These are phyloP conservation scores for Candida gigantensis DNA, from an alignment of 1,139 yeast genomes.

Conservation along the genomic window DNA sequence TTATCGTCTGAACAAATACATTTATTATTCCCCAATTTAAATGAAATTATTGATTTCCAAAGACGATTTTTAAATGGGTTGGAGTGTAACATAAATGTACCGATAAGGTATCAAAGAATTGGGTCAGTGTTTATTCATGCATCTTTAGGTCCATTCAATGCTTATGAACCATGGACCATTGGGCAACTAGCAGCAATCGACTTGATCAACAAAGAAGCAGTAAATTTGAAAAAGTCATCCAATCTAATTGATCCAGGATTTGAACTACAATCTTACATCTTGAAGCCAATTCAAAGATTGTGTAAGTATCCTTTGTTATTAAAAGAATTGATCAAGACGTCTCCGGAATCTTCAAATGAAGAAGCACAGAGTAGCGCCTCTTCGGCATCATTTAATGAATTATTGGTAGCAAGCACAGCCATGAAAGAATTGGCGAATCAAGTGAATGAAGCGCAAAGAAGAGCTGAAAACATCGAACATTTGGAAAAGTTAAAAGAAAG, in stretches of 20 bases:
- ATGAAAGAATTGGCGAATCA: slow-evolving; percentile 69
- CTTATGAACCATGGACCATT: slow-evolving; percentile 88
- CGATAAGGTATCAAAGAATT: slow-evolving; percentile 75
- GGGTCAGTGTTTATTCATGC: slow-evolving; percentile 87
- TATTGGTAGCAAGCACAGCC: slow-evolving; percentile 67
- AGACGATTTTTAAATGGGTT: slow-evolving; percentile 83
- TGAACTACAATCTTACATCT: slow-evolving; percentile 84
- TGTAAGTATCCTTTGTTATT: slow-evolving; percentile 89
- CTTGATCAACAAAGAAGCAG: slow-evolving; percentile 65
- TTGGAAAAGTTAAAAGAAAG: slow-evolving; percentile 69
- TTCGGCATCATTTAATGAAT: slow-evolving; percentile 65
- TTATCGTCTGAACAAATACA: slow-evolving; percentile 81
- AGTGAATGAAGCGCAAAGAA: slow-evolving; percentile 92
- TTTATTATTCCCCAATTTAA: slow-evolving; percentile 81
- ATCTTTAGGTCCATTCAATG: slow-evolving; percentile 73
- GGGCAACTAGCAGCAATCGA: slow-evolving; percentile 88
- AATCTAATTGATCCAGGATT: slow-evolving; percentile 78
- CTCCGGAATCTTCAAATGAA: slow-evolving; percentile 33
- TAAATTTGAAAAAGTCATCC: slow-evolving; percentile 56
- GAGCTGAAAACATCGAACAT: slow-evolving; percentile 80
- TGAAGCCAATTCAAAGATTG: slow-evolving; percentile 92
- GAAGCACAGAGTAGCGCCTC: slow-evolving; percentile 21
- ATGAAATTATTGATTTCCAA: slow-evolving; percentile 87
- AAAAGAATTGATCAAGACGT: slow-evolving; percentile 69
- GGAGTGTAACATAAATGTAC: slow-evolving; percentile 82